Base-by-base conservation (phyloP, 179 eudicot genomes). In the Heliamphora ciliata region DNA sequence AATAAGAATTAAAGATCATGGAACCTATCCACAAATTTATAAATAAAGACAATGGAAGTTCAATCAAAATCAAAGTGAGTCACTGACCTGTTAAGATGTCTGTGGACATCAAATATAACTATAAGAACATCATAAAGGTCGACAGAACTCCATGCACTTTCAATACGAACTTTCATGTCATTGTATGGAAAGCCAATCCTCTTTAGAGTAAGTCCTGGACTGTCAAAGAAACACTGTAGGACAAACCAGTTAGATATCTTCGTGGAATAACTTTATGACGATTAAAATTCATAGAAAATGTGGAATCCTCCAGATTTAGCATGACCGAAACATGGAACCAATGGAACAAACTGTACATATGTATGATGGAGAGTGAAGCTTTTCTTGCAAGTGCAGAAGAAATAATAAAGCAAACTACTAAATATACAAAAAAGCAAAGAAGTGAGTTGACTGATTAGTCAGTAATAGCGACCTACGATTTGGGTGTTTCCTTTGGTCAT, bases 171-270 rank as follows among this genome's bases (percentile, higher is more conserved):
- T 89, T 91, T 91, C 74, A 82, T 71, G 79, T 97, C 98, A 73
- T 84, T 90, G 66, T 87, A 84, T 59, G 97, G 95, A 79, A 80
- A 88, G 81, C 97, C 97, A 67, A 88, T 85, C 79, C 88, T 89
- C 85, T 90, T 93, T 75, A 93, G 87, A 89, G 89, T 92, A 83
- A 97, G 88, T 67, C 99, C 99, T 68, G 99, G 99, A 50, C 97
- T 97, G 80, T 97, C 99, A 91, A 94, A 97, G 87, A 97, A 93
- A 88, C 99, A 96, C 99, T 97, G 93, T 56, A 83, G 65, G 83
- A 74, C 54, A 81, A 82, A 78, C 56, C 59, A 84, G 84, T 83
- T 56, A 84, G 70, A 79, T 51, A 50, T 58, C n/a, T 81, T 55
- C 10, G 50, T 14, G 65, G 8, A 58, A 55, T n/a, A 17, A 6